Evolutionary conservation across 208 protist species (phyloP), one percentile per base, ranked within the genome.

Genomic region (Porcisia hertigi): DNA sequence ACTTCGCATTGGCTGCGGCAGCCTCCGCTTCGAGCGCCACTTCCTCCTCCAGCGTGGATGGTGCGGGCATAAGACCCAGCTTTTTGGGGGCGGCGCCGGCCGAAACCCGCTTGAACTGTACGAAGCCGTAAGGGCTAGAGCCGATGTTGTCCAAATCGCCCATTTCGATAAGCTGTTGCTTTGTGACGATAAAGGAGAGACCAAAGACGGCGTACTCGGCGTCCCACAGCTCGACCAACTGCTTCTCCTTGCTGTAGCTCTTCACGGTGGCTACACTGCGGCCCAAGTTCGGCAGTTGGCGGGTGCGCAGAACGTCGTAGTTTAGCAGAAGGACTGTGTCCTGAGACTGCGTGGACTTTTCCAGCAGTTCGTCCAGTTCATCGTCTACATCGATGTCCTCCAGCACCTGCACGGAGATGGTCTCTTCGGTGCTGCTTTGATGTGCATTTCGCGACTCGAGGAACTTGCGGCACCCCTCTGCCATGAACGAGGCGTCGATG

Each of bases 181-280:
- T 76, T 14, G 81, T 86, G 36, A 94, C 86, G 11, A 82, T 86
- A 72, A 85, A 90, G 59, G 75, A 74, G 18, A 93, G 83, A 14
- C 92, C 92, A 59, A 93, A 93, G n/a, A 95, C 86, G 80, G 89
- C 81, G 86, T 93, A 93, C 88, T 96, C 90, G 25, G 88, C 90
- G 59, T 96, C 90, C 84, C 83, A 92, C 5, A 96, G 80, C 80
- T 91, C 85, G n/a, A 96, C 84, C 43, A 86, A 77, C 59, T 87
- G 47, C 57, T 85, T 90, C 34, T 85, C 86, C 58, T 84, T 85
- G 85, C 94, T 85, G 88, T 89, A 96, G 75, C 83, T 82, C 81
- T 88, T 87, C 77, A 96, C 80, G 43, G 93, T 78, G 5, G 89
- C 92, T 34, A 89, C 90, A 73, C 90, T 96, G 75, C 90, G 86